Percentiles rank a stretch among this genome's conserved stretches.
Conservation (phyloP, 169 alveolate genomes). For the Plasmodium berghei region DNA sequence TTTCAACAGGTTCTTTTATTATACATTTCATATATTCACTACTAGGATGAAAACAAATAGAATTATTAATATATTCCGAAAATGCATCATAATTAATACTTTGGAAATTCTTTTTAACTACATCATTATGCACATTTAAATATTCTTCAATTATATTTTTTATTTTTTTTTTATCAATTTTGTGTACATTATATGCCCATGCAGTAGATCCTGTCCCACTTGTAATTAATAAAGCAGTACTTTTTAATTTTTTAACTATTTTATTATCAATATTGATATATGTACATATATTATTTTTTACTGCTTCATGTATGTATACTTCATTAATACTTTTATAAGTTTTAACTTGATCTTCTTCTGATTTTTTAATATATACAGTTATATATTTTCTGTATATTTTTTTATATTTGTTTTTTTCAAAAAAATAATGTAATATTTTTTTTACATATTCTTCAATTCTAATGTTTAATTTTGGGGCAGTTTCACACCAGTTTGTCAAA, state of each 20-base stretch:
- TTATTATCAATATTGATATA: slow-evolving; percentile 81
- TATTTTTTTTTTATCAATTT: slow-evolving; percentile 77
- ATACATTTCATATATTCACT: slow-evolving; percentile 80
- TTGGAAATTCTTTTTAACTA: slow-evolving; percentile 41
- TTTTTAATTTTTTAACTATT: slow-evolving; percentile 78
- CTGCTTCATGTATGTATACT: slow-evolving; percentile 60
- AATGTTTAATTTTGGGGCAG: slow-evolving; percentile 1
- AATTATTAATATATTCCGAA: slow-evolving; percentile 78
- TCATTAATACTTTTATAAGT: slow-evolving; percentile 66
- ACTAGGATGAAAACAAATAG: slow-evolving; percentile 79
- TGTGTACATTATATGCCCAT: slow-evolving; percentile 89
- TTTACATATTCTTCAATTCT: slow-evolving; percentile 61
- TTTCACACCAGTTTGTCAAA: background rate
- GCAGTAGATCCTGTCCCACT: slow-evolving; percentile 92
- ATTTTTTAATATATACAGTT: slow-evolving; percentile 33
- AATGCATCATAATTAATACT: slow-evolving; percentile 74
- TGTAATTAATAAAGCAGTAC: slow-evolving; percentile 83
- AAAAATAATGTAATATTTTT: slow-evolving; percentile 29
- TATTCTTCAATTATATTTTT: slow-evolving; percentile 77
- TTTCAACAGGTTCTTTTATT: slow-evolving; percentile 82
- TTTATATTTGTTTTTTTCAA: slow-evolving; percentile 29
- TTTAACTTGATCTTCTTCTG: slow-evolving; percentile 21
- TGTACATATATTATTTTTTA: slow-evolving; percentile 78
- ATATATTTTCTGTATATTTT: slow-evolving; percentile 47
- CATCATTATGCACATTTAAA: slow-evolving; percentile 35